A percentile compares a stretch with the other conserved stretches of the same genome.
Evolutionary conservation across 768 basidiomycete species (phyloP).

Genomic region (Rhizopogon rudus): DNA sequence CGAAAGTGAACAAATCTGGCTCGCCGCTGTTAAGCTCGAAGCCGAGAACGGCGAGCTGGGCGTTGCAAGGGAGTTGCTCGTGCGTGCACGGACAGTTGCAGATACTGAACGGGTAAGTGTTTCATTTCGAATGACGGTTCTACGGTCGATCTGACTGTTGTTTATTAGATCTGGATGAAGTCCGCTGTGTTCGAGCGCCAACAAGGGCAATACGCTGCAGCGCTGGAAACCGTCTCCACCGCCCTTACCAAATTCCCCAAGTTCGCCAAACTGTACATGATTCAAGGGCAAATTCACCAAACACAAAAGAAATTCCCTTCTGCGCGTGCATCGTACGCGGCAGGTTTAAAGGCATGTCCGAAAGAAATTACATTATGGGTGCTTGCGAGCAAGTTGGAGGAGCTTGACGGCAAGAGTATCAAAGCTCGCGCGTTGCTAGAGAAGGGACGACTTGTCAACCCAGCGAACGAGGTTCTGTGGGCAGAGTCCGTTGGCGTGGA

Average conservation of each 20-base stretch:
- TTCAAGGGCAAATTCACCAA: constrained; percentile 89
- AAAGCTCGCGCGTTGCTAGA: constrained; percentile 89
- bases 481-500: constrained; percentile 89
- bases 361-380: constrained; percentile 87
- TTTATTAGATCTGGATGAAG: constrained; percentile 94
- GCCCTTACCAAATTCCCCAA: constrained; percentile 84
- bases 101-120: constrained; percentile 81
- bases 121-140: neutral
- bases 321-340: constrained; percentile 77
- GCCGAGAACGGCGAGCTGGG: constrained; percentile 90
- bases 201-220: constrained; percentile 68
- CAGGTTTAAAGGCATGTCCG: constrained; percentile 83
- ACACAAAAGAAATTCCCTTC: constrained; percentile 50
- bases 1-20: constrained; percentile 96
- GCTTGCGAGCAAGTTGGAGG: constrained; percentile 84
- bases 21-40: constrained; percentile 95
- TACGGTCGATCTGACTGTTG: neutral
- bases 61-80: constrained; percentile 81
- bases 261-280: constrained; percentile 93
- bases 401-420: constrained; percentile 87
- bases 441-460: constrained; percentile 82
- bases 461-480: constrained; percentile 84
- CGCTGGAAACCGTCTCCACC: constrained; percentile 67
- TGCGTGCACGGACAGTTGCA: constrained; percentile 85
- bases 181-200: constrained; percentile 93